Evolutionary conservation across 1,284 basidiomycete species (phyloP), one percentile per base, ranked within the genome.

Genomic region (Xanthoconium separans): DNA sequence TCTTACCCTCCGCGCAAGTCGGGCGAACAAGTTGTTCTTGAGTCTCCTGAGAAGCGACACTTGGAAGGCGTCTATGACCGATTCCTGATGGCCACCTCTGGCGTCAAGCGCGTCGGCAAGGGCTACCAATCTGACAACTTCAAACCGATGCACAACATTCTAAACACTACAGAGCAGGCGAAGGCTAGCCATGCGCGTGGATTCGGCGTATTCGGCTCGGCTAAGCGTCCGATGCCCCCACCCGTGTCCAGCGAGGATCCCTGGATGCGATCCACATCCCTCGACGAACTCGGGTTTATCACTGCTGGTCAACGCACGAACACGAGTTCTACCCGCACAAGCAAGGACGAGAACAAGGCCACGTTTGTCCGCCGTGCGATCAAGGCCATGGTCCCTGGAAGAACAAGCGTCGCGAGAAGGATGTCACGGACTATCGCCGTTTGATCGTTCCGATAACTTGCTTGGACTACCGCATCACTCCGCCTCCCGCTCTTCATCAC

Each of bases 81-180:
- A 39, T 85, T 90, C 74, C 75, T 91, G 30, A 87, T 89, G 85
- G 84, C 86, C 9, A 87, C 86, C 0, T 81, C 83, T 6, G 84
- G 85, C 30, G 85, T 90, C 39, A 89, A 84, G 64, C 84, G 87
- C 18, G 72, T 84, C 11, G 87, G 87, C 3, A 84, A 81, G 60
- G 87, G 88, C 12, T 90, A 90, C 60, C 85, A 90, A 68, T 89
- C 86, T 2, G 80, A 87, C 47, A 78, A 79, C 56, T 47, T 69
- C 40, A 77, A 74, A 36, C 75, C 80, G 2, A 58, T 71, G 27
- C 68, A 58, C 3, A 57, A 51, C 29, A 50, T 24, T 11, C 12
- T 43, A 30, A 56, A 42, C 36, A 53, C 57, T 18, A 20, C 52
- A 22, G 69, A 70, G 20, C 50, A 59, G 20, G 54, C 65, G 13